These are phyloP conservation scores for Cordyceps fumosorosea DNA, from an alignment of 2,329 filamentous ascomycete genomes.

Conservation along the genomic window DNA sequence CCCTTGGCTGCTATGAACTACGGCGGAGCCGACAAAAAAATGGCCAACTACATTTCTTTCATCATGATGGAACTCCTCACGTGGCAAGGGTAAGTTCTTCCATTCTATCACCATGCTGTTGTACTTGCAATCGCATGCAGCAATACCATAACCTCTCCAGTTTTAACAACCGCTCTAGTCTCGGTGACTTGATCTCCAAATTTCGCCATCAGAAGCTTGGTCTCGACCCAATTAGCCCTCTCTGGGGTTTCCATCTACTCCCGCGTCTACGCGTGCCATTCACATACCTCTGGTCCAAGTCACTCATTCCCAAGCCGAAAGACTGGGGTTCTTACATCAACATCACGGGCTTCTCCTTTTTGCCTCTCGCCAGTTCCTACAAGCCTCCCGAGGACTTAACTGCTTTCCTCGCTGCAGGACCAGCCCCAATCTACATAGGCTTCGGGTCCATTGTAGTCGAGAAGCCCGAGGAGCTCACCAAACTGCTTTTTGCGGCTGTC, in stretches of 20 bases:
- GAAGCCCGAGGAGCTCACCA: constrained; percentile 50
- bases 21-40: constrained; percentile 51
- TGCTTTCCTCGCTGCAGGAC: constrained; percentile 47
- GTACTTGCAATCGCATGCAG: not conserved
- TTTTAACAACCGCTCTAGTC: constrained; percentile 16
- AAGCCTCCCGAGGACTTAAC: constrained; percentile 47
- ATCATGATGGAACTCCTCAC: constrained; percentile 65
- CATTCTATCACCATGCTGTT: too few relatives aligned
- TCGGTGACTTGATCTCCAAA: constrained; percentile 66
- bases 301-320: constrained; percentile 56
- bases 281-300: constrained; percentile 66
- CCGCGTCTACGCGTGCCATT: constrained; percentile 56
- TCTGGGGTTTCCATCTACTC: constrained; percentile 60
- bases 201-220: constrained; percentile 57
- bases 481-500: constrained; percentile 53
- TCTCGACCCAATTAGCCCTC: constrained; percentile 57
- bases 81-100: constrained; percentile 56
- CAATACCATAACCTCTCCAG: not conserved
- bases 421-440: constrained; percentile 36
- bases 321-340: constrained; percentile 56
- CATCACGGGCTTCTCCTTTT: constrained; percentile 57
- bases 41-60: constrained; percentile 63
- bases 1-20: constrained; percentile 55
- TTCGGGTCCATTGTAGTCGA: constrained; percentile 14
- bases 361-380: constrained; percentile 45